Conservation (phyloP, 306 rosid genomes). For the Citrullus mucosospermus region DNA sequence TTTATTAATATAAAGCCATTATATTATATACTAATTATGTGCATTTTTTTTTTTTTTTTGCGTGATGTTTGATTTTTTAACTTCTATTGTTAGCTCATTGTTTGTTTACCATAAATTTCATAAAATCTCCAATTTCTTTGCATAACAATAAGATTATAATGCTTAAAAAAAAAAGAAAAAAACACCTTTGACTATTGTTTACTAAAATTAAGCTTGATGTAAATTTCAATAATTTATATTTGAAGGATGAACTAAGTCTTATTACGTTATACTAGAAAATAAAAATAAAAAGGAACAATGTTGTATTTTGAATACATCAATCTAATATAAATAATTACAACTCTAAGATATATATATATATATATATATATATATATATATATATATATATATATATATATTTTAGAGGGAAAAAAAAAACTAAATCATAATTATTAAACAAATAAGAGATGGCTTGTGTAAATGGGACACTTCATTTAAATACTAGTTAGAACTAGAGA, state of each 20-base stretch:
- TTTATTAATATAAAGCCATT: too few relatives aligned
- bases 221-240: neutral
- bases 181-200: too few relatives aligned
- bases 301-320: neutral
- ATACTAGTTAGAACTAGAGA: neutral
- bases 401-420: neutral
- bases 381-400: neutral
- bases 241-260: neutral
- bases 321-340: neutral
- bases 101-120: too few relatives aligned
- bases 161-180: too few relatives aligned
- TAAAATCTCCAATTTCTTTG: too few relatives aligned
- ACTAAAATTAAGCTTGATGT: neutral
- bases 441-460: neutral
- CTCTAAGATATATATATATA: neutral
- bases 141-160: too few relatives aligned
- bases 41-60: too few relatives aligned
- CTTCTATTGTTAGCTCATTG: too few relatives aligned
- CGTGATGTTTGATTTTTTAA: too few relatives aligned
- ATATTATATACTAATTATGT: too few relatives aligned
- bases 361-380: neutral
- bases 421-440: neutral
- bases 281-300: neutral
- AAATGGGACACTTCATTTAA: neutral
- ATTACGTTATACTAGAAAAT: neutral